These are phyloP conservation scores for Paramyrothecium sp. DNA, from an alignment of 2,329 filamentous ascomycete genomes.

Conservation along the genomic window DNA sequence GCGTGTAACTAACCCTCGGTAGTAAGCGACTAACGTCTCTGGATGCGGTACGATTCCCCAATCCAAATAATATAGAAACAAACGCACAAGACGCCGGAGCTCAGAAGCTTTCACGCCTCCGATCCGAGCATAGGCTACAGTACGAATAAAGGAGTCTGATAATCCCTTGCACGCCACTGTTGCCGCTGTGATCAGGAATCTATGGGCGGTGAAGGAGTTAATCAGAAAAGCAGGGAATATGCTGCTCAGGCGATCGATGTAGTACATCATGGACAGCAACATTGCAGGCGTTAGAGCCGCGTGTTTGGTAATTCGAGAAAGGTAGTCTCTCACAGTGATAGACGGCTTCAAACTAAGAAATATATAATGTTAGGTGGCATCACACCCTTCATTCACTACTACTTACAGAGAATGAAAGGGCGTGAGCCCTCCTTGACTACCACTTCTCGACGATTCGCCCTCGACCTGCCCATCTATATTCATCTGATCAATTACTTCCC, in stretches of 20 bases:
- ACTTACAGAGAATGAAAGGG: too few relatives aligned
- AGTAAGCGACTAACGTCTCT: neutral
- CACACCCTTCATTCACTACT: too few relatives aligned
- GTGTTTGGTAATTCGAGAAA: neutral
- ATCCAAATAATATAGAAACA: slow-evolving; percentile 4
- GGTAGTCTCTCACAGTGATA: slow-evolving; percentile 5
- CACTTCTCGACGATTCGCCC: too few relatives aligned
- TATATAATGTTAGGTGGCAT: too few relatives aligned
- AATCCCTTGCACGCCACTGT: slow-evolving; percentile 4
- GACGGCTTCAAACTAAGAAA: slow-evolving; percentile 1
- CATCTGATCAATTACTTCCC: too few relatives aligned
- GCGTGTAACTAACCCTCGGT: too few relatives aligned
- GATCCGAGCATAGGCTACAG: neutral
- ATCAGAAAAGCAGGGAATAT: slow-evolving; percentile 4
- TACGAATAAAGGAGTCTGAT: slow-evolving; percentile 4
- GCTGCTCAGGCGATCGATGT: slow-evolving; percentile 5
- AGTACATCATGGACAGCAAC: slow-evolving; percentile 6
- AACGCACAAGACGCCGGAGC: slow-evolving; percentile 4
- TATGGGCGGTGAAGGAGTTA: slow-evolving; percentile 6
- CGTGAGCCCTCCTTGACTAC: too few relatives aligned
- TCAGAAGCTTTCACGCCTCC: slow-evolving; percentile 4
- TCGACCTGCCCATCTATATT: too few relatives aligned
- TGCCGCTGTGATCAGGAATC: slow-evolving; percentile 6
- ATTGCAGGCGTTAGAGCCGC: slow-evolving; percentile 2
- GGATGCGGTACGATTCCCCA: slow-evolving; percentile 4